phyloP scores from a whole-genome alignment of 805 yeast genomes.

The Candida namnaoensis region DNA sequence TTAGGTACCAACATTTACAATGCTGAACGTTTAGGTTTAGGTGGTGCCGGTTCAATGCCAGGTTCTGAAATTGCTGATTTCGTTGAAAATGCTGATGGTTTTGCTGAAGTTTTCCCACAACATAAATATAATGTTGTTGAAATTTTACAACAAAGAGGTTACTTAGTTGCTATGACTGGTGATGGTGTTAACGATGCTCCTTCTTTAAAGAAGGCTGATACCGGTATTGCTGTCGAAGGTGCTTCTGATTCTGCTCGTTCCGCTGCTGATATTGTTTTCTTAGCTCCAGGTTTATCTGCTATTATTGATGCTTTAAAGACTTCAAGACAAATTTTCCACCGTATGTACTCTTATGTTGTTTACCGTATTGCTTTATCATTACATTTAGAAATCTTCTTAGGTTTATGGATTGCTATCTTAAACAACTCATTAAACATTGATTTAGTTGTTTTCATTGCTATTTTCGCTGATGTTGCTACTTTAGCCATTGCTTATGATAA shows the following conservation, averaged over 20 bases:
- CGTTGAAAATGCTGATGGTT: conserved; percentile 97
- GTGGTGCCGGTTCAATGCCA: conserved; percentile 89
- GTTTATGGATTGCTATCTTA: conserved; percentile 94
- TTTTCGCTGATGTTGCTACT: conserved; percentile 96
- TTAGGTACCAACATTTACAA: conserved; percentile 93
- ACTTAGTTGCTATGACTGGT: conserved; percentile 98
- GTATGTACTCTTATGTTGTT: conserved; percentile 97
- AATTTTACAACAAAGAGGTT: conserved; percentile 91
- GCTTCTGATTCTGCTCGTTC: conserved; percentile 96
- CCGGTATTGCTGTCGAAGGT: conserved; percentile 98
- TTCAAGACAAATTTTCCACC: conserved; percentile 96
- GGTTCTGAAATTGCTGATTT: conserved; percentile 97
- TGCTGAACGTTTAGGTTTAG: conserved; percentile 93
- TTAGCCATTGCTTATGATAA: conserved; percentile 95
- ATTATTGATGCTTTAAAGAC: conserved; percentile 92
- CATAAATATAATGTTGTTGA: conserved; percentile 95
- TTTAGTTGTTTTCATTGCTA: conserved; percentile 92
- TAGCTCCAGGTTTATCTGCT: conserved; percentile 93
- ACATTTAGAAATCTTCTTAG: conserved; percentile 90
- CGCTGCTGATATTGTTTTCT: conserved; percentile 93
- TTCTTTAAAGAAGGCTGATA: conserved; percentile 90
- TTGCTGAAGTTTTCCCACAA: conserved; percentile 98
- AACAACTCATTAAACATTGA: conserved; percentile 81
- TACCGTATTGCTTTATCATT: conserved; percentile 95
- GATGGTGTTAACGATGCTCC: conserved; percentile 99